Evolutionary conservation across 495 filamentous ascomycete species (phyloP).

Genomic region (Chaetomium tenue): DNA sequence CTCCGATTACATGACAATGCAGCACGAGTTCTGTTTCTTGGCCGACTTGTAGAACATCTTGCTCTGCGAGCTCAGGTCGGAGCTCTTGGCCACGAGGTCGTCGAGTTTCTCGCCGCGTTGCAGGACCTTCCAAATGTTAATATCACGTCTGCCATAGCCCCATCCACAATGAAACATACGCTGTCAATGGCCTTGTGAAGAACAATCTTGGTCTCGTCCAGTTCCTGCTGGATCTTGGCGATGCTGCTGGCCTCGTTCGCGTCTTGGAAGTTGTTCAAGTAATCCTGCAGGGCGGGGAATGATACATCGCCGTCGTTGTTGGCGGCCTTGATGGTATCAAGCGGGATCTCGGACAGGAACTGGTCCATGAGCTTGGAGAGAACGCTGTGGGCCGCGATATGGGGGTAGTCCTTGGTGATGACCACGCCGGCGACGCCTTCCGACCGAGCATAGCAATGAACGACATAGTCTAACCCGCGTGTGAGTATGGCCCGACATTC

Average conservation of each 20-base stretch:
- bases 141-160: neutral
- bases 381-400: slow-evolving; percentile 87
- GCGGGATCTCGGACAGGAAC: slow-evolving; percentile 79
- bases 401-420: slow-evolving; percentile 86
- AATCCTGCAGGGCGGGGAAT: slow-evolving; percentile 74
- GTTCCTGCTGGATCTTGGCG: slow-evolving; percentile 91
- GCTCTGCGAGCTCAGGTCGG: slow-evolving; percentile 80
- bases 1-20: slow-evolving; percentile 65
- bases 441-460: slow-evolving; percentile 86
- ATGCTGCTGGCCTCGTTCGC: slow-evolving; percentile 85
- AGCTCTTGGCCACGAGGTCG: slow-evolving; percentile 81
- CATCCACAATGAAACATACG: slow-evolving; percentile 34
- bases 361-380: slow-evolving; percentile 91
- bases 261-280: slow-evolving; percentile 86
- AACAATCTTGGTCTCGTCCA: slow-evolving; percentile 97
- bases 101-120: slow-evolving; percentile 91
- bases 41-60: slow-evolving; percentile 86
- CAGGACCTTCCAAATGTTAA: slow-evolving; percentile 49
- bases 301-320: slow-evolving; percentile 47
- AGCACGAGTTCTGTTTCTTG: slow-evolving; percentile 97
- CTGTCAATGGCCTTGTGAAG: slow-evolving; percentile 95
- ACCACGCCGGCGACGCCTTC: slow-evolving; percentile 87
- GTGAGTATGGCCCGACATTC: neutral
- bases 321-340: slow-evolving; percentile 59
- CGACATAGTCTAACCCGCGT: slow-evolving; percentile 59